phyloP scores from a whole-genome alignment of 257 asterid genomes.

The Solanum chiquidenum region DNA sequence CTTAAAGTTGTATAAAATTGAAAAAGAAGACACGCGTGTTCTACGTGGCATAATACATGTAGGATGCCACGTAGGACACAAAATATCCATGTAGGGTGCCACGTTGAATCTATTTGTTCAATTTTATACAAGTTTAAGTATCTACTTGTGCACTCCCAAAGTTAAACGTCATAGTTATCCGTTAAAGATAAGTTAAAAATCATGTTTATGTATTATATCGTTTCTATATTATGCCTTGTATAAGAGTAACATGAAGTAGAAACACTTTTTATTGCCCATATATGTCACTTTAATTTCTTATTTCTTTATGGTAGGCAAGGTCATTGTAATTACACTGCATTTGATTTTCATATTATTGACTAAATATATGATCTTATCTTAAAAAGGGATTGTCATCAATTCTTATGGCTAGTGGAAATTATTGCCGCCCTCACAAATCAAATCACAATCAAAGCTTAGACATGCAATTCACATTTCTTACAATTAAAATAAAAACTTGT shows the following conservation, averaged over 20 bases:
- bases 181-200: fast-evolving
- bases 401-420: neutral
- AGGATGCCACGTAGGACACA: no score
- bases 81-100: no score
- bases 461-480: neutral
- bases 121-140: no score
- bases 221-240: no score
- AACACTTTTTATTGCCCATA: neutral
- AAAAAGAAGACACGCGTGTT: no score
- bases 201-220: no score
- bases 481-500: neutral
- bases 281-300: neutral
- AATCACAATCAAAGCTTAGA: neutral
- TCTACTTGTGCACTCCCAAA: no score
- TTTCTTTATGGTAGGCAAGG: neutral
- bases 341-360: neutral
- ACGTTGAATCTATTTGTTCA: no score
- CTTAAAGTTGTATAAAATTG: no score
- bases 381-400: neutral
- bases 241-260: neutral
- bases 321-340: neutral
- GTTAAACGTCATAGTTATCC: no score
- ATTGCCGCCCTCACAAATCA: neutral
- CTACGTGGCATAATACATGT: no score
- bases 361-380: neutral